Conservation (phyloP, 2,329 filamentous ascomycete genomes). For the Lachnellula willkommii region DNA sequence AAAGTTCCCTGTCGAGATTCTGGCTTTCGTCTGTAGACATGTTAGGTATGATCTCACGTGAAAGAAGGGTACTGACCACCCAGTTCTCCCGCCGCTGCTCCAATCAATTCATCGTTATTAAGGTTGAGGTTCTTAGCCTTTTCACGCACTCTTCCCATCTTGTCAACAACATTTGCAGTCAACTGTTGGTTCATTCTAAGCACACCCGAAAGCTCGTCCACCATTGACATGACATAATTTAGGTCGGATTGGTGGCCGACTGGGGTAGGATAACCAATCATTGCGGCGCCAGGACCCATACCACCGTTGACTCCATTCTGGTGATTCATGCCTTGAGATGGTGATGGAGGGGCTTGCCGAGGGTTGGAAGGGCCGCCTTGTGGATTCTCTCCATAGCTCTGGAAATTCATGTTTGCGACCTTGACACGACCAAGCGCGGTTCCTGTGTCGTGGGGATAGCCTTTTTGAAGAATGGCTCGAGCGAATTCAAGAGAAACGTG, state of each 20-base stretch:
- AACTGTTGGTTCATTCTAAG: slow-evolving; percentile 45
- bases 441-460: neutral
- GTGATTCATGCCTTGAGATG: slow-evolving; percentile 27
- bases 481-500: neutral
- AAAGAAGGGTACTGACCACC: slow-evolving; percentile 40
- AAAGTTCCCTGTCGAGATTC: slow-evolving; percentile 57
- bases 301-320: slow-evolving; percentile 32
- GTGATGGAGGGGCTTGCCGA: slow-evolving; percentile 30
- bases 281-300: slow-evolving; percentile 15
- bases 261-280: slow-evolving; percentile 46
- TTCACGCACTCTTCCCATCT: slow-evolving; percentile 55
- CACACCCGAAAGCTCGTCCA: slow-evolving; percentile 52
- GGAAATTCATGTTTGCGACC: slow-evolving; percentile 15
- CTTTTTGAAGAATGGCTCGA: neutral
- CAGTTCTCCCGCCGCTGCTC: slow-evolving; percentile 50
- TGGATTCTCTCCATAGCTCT: slow-evolving; percentile 25
- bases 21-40: slow-evolving; percentile 45
- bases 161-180: slow-evolving; percentile 59
- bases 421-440: neutral
- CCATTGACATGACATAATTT: slow-evolving; percentile 63
- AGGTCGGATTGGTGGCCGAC: slow-evolving; percentile 64
- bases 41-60: slow-evolving; percentile 7
- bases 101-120: slow-evolving; percentile 54
- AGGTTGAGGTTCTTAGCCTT: slow-evolving; percentile 48
- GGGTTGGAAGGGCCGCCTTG: slow-evolving; percentile 17